Percentiles rank a stretch among this genome's conserved stretches.
These are phyloP conservation scores for Geotrichum europaeum DNA, from an alignment of 1,139 yeast species.

Conservation along the genomic window DNA sequence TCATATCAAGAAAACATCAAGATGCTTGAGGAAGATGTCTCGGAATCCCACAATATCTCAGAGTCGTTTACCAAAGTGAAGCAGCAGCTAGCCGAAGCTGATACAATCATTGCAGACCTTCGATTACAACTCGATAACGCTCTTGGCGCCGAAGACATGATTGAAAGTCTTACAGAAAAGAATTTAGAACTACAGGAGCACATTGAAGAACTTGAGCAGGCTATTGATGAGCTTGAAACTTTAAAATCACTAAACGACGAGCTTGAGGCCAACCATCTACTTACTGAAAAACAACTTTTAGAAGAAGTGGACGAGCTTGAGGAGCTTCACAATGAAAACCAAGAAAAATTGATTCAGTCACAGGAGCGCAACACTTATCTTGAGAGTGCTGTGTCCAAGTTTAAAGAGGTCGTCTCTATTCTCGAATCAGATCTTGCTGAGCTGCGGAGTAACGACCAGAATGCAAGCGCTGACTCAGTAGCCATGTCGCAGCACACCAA, in stretches of 20 bases:
- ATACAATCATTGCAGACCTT: constrained; percentile 42
- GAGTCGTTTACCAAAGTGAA: constrained; percentile 25
- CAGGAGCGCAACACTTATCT: constrained; percentile 36
- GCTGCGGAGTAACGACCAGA: constrained; percentile 21
- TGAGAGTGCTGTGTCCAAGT: constrained; percentile 31
- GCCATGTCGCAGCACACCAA: constrained; percentile 22
- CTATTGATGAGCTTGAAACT: constrained; percentile 54
- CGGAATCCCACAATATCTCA: constrained; percentile 9
- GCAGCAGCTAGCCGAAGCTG: constrained; percentile 39
- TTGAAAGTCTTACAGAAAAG: constrained; percentile 52
- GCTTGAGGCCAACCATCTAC: constrained; percentile 52
- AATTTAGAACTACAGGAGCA: constrained; percentile 45
- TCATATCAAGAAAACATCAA: constrained; percentile 39
- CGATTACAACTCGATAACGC: constrained; percentile 38
- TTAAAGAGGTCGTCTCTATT: constrained; percentile 31
- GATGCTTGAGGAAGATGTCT: constrained; percentile 26
- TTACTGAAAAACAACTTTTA: constrained; percentile 51
- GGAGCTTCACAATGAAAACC: constrained; percentile 31
- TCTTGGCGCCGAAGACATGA: constrained; percentile 38
- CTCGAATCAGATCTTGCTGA: constrained; percentile 31
- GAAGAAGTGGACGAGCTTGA: constrained; percentile 41
- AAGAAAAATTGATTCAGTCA: constrained; percentile 32
- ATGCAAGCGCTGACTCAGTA: constrained; percentile 20
- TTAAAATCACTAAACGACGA: constrained; percentile 55
- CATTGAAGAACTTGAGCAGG: constrained; percentile 38